Evolutionary conservation across 257 asterid genomes (phyloP), one percentile per base, ranked within the genome.

Genomic region (Primulina huaijiensis): DNA sequence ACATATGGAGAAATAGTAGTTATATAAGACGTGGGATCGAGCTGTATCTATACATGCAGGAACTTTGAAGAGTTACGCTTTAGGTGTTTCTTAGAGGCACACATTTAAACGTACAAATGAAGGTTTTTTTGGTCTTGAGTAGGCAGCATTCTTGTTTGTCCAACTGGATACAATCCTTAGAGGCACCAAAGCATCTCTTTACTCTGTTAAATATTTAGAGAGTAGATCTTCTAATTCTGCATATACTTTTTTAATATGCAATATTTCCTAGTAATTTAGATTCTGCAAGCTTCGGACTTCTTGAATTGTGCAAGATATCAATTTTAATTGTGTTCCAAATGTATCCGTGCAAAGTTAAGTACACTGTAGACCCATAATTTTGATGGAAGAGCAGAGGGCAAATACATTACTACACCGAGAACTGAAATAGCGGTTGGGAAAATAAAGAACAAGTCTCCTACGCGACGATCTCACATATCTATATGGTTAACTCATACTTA

Each of bases 21-120:
- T 62, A 30, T 35, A 25, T 27, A 64, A 64, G 4, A 46, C 20
- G 66, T 21, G 65, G 37, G 46, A 8, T 27, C 38, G 34, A 77
- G 56, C 64, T 40, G 25, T 23, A 23, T 23, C n/a, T 31, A 38
- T 19, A 33, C 64, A 68, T 11, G 67, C 72, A 60, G 35, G 16
- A 35, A 63, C 34, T 31, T n/a, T 0, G 31, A 9, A 23, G 25
- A 23, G 23, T 64, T 69, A 65, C 43, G 25, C 23, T 67, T 72
- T 74, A 57, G 0, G 50, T 43, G 8, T 14, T 29, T 11, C 40
- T 17, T 30, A 69, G 78, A 29, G 52, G 60, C 63, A 7, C 7
- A 21, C 57, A 14, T 34, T 58, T 43, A 17, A 40, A 67, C 55
- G 60, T 55, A 20, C 4, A 64, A 34, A 10, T 40, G 63, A 31